phyloP scores from a whole-genome alignment of 345 rosid genomes.

The Populus davidiana region DNA sequence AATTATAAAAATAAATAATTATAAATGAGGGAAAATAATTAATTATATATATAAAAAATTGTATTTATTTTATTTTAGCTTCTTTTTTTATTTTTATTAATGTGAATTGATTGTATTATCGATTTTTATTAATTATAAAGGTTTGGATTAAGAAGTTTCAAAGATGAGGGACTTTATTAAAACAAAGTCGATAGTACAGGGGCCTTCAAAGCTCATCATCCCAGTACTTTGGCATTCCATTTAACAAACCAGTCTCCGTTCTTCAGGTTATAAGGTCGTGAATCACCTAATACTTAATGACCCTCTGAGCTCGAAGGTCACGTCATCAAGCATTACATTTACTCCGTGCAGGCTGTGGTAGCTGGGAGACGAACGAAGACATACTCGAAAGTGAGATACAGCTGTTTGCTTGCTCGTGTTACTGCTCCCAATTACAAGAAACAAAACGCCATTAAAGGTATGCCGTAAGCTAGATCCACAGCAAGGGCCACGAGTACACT shows the following conservation, averaged over 20 bases:
- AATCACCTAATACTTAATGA: neutral
- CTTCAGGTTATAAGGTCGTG: neutral
- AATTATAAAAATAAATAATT: too few species aligned
- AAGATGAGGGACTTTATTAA: too few species aligned
- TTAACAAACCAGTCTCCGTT: neutral
- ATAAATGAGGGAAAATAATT: too few species aligned
- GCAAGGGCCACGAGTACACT: neutral
- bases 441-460: neutral
- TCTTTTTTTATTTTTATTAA: too few species aligned
- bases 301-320: neutral
- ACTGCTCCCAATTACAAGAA: neutral
- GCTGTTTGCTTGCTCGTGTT: neutral
- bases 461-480: neutral
- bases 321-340: neutral
- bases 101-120: too few species aligned
- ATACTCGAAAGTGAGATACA: neutral
- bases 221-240: neutral
- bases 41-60: too few species aligned
- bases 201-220: too few species aligned
- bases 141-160: too few species aligned
- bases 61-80: too few species aligned
- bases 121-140: too few species aligned
- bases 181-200: too few species aligned
- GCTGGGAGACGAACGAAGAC: neutral
- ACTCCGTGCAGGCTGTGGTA: neutral